phyloP scores from a whole-genome alignment of 495 filamentous ascomycete genomes.

The Lophiotrema nucula region DNA sequence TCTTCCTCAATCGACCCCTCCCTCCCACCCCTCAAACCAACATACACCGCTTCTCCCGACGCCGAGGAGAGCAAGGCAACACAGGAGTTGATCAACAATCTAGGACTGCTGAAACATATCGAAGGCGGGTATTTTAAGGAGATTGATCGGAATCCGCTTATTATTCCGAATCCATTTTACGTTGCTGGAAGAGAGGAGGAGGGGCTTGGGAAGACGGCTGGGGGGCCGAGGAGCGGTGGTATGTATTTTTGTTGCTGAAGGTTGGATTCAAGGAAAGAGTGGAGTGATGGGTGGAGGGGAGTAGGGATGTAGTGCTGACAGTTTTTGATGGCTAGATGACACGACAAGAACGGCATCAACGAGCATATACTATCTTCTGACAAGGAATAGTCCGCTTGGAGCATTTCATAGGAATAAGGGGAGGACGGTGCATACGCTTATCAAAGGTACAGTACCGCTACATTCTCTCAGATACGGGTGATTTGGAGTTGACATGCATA shows the following conservation, averaged over 20 bases:
- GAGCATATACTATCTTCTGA: slow-evolving; percentile 64
- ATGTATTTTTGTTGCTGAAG: too few relatives aligned
- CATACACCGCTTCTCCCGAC: neutral
- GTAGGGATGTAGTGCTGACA: neutral
- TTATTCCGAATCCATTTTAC: slow-evolving; percentile 53
- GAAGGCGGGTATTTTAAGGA: slow-evolving; percentile 67
- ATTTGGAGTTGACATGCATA: too few relatives aligned
- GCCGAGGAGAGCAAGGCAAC: slow-evolving; percentile 38
- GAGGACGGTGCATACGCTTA: slow-evolving; percentile 61
- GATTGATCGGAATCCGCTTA: slow-evolving; percentile 56
- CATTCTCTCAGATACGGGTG: too few relatives aligned
- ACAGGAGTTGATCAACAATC: slow-evolving; percentile 45
- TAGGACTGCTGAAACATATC: slow-evolving; percentile 53
- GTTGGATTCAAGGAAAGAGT: too few relatives aligned
- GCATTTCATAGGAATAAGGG: slow-evolving; percentile 61
- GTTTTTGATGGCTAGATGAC: slow-evolving; percentile 39
- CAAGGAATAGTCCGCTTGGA: slow-evolving; percentile 53
- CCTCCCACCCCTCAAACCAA: neutral
- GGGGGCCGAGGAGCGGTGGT: too few relatives aligned
- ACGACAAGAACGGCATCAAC: slow-evolving; percentile 49
- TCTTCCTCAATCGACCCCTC: neutral
- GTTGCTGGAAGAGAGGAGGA: too few relatives aligned
- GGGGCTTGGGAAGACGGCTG: too few relatives aligned
- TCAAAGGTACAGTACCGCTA: too few relatives aligned
- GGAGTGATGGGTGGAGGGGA: neutral